These are phyloP conservation scores for Exsudoporus frostii DNA, from an alignment of 768 basidiomycete genomes.

Conservation along the genomic window DNA sequence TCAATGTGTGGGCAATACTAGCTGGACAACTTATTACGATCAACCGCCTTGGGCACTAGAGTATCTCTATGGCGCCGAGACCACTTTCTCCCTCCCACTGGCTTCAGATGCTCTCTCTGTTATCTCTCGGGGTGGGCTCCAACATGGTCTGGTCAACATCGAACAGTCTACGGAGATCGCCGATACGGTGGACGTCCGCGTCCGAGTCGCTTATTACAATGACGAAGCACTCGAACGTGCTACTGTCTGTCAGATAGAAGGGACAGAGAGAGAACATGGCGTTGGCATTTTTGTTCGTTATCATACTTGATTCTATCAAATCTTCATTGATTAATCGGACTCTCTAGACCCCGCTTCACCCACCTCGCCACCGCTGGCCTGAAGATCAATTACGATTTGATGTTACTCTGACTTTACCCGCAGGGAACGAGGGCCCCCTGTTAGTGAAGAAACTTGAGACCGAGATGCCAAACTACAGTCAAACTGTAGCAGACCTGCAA, in stretches of 20 bases:
- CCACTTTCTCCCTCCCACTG: slow-evolving; percentile 29
- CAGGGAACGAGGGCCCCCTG: slow-evolving; percentile 20
- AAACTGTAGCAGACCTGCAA: slow-evolving; percentile 36
- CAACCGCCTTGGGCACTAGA: slow-evolving; percentile 21
- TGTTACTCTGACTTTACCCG: slow-evolving; percentile 38
- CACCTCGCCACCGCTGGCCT: not conserved
- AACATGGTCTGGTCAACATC: slow-evolving; percentile 29
- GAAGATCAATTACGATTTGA: slow-evolving; percentile 32
- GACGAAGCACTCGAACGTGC: slow-evolving; percentile 19
- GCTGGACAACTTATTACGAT: slow-evolving; percentile 26
- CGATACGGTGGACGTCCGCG: slow-evolving; percentile 29
- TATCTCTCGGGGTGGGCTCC: slow-evolving; percentile 27
- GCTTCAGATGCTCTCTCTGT: slow-evolving; percentile 31
- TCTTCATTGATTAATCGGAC: not conserved
- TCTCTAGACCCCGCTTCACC: slow-evolving; percentile 33
- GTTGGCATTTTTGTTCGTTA: slow-evolving; percentile 35
- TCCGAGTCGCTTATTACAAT: slow-evolving; percentile 23
- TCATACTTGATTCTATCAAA: not conserved
- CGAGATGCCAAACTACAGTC: slow-evolving; percentile 37
- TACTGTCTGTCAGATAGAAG: slow-evolving; percentile 31
- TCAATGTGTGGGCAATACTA: slow-evolving; percentile 15
- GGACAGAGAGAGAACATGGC: slow-evolving; percentile 23
- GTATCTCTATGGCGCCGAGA: slow-evolving; percentile 25
- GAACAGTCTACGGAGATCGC: slow-evolving; percentile 26
- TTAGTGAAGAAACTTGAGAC: slow-evolving; percentile 44